Base-by-base conservation (phyloP, 768 basidiomycete species). In the Pulveroboletus ravenelii region DNA sequence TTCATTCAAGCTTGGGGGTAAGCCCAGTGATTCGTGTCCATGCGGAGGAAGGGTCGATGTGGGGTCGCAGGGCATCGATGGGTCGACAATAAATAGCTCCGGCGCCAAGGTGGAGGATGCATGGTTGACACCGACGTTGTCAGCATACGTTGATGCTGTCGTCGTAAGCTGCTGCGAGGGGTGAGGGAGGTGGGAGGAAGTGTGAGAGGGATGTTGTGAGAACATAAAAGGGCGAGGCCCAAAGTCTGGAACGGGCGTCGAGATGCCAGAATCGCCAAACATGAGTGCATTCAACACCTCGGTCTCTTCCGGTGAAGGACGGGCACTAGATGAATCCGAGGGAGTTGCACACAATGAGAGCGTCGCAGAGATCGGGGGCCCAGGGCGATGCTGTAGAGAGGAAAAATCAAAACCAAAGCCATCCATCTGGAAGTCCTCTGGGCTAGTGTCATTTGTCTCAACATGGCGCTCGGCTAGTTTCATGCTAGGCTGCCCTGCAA, bases 271-370 rank as follows among this genome's bases (percentile, higher is more conserved):
- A 5, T n/a, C 20, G 5, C n/a, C 42, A 5, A 40, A 30, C 40
- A 62, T 20, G n/a, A 66, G 63, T 15, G 56, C 36, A 34, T n/a
- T 48, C 57, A 47, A 52, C 6, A 63, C 57, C 18, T 61, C 65
- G 9, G 55, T 53, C 35, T 67, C 61, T 12, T 63, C 65, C 39
- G 46, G 53, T n/a, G 38, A 20, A 1, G 27, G 53, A 15, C 13
- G 13, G 5, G 31, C 15, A 5, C 43, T 36, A 5, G 38, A 14
- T 23, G 52, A 48, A 17, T 52, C 55, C 6, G 53, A 31, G 5
- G 62, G 56, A 4, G 64, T 57, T 8, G 23, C 5, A 20, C 56
- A 37, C 17, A 45, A 48, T 25, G 52, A 47, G 25, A 40, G n/a
- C 14, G 34, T 12, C 32, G 44, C 20, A 3, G 49, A 44, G 13